phyloP scores from a whole-genome alignment of 2,329 filamentous ascomycete genomes.

The Fusarium protoensiforme region DNA sequence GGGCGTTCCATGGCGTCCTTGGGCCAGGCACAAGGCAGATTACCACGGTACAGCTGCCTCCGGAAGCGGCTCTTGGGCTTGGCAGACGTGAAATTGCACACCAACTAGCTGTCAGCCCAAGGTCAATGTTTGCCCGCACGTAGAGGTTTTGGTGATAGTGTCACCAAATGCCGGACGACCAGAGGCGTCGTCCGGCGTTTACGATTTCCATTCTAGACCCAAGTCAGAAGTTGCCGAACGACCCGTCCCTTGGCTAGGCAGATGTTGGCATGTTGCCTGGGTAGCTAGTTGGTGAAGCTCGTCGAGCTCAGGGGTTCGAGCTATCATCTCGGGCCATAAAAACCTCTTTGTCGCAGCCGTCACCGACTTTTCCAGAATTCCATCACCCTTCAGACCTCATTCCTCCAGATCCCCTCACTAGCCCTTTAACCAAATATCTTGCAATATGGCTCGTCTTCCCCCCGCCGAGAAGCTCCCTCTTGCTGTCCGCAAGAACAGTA shows the following conservation, averaged over 20 bases:
- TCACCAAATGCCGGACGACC: not conserved
- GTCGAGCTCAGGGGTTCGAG: slow-evolving; percentile 9
- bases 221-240: not conserved
- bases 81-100: not conserved
- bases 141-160: not conserved
- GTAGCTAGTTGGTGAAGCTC: not conserved
- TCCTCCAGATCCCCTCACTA: not conserved
- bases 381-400: not conserved
- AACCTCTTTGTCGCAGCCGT: not conserved
- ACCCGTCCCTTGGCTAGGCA: slow-evolving; percentile 1
- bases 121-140: not conserved
- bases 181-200: slow-evolving; percentile 11
- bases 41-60: not conserved
- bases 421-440: not conserved
- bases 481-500: slow-evolving; percentile 63
- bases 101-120: not conserved
- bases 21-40: slow-evolving; percentile 23
- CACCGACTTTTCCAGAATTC: not conserved
- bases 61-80: not conserved
- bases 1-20: slow-evolving; percentile 28
- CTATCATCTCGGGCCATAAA: slow-evolving; percentile 14
- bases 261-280: slow-evolving; percentile 8
- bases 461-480: slow-evolving; percentile 63
- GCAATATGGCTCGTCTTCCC: slow-evolving; percentile 49
- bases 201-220: not conserved